Conservation (phyloP, 352 stramenopile genomes). For the Elongisporangium undulatum region DNA sequence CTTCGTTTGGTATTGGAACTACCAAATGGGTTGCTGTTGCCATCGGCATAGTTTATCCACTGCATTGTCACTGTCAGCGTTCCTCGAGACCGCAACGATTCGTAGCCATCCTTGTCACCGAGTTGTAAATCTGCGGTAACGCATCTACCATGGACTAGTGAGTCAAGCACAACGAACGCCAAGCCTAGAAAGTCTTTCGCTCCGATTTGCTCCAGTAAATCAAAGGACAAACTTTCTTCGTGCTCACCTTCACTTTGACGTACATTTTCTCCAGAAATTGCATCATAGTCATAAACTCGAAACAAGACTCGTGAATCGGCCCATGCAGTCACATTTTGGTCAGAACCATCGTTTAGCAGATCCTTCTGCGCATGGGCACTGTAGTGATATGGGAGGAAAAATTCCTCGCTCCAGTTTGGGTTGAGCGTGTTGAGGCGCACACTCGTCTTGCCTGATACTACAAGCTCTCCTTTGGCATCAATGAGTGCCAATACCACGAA, state of each 20-base stretch:
- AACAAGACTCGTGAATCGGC: conserved; percentile 2
- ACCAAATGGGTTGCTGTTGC: conserved; percentile 7
- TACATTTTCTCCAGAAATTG: conserved; percentile 16
- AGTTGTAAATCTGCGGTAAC: conserved; percentile 39
- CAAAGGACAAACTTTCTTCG: not conserved
- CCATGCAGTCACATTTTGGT: conserved; percentile 1
- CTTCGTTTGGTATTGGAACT: not conserved
- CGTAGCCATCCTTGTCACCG: conserved; percentile 10
- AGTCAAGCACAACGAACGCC: conserved; percentile 28
- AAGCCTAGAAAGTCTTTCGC: conserved; percentile 42
- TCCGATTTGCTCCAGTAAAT: not conserved
- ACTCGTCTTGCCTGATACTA: conserved; percentile 40
- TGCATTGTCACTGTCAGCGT: conserved; percentile 47
- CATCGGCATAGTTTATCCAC: conserved; percentile 37
- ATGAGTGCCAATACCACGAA: conserved; percentile 42
- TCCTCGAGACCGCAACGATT: conserved; percentile 26
- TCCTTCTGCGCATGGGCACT: conserved; percentile 13
- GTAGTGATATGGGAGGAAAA: conserved; percentile 48
- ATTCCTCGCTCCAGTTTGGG: conserved; percentile 74
- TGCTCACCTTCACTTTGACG: conserved; percentile 1
- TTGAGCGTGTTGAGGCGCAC: conserved; percentile 48
- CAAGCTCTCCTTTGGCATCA: conserved; percentile 14
- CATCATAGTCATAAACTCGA: conserved; percentile 37
- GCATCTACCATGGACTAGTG: conserved; percentile 34
- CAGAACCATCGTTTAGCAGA: not conserved